Evolutionary conservation across 202 grass and related monocot genomes (phyloP), one percentile per base, ranked within the genome.

Genomic region (Schoenoplectus triqueter): DNA sequence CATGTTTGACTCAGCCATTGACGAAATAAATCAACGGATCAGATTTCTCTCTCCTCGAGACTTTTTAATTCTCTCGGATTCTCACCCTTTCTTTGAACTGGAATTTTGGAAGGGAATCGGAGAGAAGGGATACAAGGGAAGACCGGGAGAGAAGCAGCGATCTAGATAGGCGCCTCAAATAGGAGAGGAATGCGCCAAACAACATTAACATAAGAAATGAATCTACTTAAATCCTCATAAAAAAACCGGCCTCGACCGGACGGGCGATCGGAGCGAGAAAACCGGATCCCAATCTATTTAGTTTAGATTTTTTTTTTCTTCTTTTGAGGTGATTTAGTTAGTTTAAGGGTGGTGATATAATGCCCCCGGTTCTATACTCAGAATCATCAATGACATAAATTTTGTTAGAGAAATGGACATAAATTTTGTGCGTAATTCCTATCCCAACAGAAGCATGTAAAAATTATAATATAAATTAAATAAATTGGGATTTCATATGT

Each of bases 1-100:
- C 83, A 47, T 72, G 11, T 79, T 73, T 20, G 67, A 79, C 65
- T 88, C 87, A 66, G 87, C 73, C 87, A 88, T 88, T 75, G 63
- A 49, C 6, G 4, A 22, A 55, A 40, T 48, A 63, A 66, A 80
- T 48, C 64, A 62, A 55, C 18, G 5, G 22, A 72, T 65, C 64
- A 66, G 80, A 67, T 52, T 52, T 47, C 7, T 71, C n/a, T 59
- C 14, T 83, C 13, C 4, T 61, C 2, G 57, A 62, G 61, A 73
- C 69, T 31, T 2, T 10, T 21, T 5, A 44, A 73, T 51, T 73
- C 17, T 51, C 17, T 51, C n/a, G 2, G 17, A 73, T 73, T 73
- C 45, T 73, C 67, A 20, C 46, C n/a, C 8, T 50, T 49, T 41
- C 6, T 73, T 19, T 73, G 46, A 9, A 73, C 21, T 50, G 9